Evolutionary conservation across 73 alveolate species (phyloP), one percentile per base, ranked within the genome.

Genomic region (Paramecium pentaurelia): DNA sequence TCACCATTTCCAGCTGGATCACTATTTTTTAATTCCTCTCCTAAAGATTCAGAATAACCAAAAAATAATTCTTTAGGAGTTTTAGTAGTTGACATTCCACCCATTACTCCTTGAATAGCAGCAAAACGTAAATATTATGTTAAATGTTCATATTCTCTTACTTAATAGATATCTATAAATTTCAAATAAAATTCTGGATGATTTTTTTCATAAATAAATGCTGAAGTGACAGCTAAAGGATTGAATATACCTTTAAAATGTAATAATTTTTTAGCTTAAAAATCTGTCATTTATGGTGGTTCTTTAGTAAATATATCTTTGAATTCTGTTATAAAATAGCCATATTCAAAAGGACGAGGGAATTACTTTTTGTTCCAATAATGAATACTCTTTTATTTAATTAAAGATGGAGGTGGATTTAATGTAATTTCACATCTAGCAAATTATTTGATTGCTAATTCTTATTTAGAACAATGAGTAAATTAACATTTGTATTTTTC

Each of bases 1-100:
- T 80, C 91, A 3, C 77, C 91, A 45, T 44, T 44, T 11, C 91
- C 91, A 32, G 91, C 91, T 11, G 91, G 91, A 47, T 80, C 91
- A 6, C n/a, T 45, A 28, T 25, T 32, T 47, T 80, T 80, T 10
- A 80, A 49, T 40, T 80, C 91, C 10, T 80, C 91, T 1, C 91
- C 91, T 9, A 80, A 18, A 12, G 22, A 14, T 49, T 80, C 91
- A 8, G 77, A 18, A 28, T 80, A 80, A 16, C 91, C 91, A 42
- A 80, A 80, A 27, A 80, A 80, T 80, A 80, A 47, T 6, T 80
- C 91, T 27, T 80, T 80, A 11, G 77, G 77, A 47, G 77, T 80
- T 32, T 47, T 80, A 16, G 12, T 16, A 1, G 73, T 47, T 9
- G 91, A 8, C 22, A 64, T 16, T 3, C 91, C 91, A 1, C 91